phyloP scores from a whole-genome alignment of 345 rosid species.

The Geranium rotundifolium region DNA sequence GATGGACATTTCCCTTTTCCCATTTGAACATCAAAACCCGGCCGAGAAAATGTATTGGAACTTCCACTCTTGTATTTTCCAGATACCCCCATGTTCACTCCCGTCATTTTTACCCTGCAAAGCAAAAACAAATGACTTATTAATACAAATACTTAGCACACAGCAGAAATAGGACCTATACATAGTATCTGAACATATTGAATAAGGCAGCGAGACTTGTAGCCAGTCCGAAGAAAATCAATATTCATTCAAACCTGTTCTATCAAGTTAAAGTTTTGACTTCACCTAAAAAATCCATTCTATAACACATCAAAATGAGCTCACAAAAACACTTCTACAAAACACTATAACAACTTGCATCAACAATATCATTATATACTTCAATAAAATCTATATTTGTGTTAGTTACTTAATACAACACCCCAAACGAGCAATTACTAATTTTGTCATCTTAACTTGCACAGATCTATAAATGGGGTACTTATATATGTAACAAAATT shows the following conservation, averaged over 20 bases:
- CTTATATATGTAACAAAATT: slow-evolving; percentile 3
- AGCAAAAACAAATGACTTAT: slow-evolving; percentile 5
- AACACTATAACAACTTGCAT: background rate
- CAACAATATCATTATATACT: background rate
- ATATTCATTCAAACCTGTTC: background rate
- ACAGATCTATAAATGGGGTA: background rate
- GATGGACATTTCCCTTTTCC: slow-evolving; percentile 42
- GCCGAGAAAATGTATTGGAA: slow-evolving; percentile 64
- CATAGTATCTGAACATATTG: no score
- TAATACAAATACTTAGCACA: no score
- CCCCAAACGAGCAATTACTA: no score
- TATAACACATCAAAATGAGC: background rate
- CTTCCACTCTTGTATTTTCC: slow-evolving; percentile 60
- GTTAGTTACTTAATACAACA: no score
- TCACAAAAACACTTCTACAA: background rate
- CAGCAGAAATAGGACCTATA: no score
- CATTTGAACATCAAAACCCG: slow-evolving; percentile 24
- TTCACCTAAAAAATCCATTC: background rate
- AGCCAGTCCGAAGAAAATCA: no score
- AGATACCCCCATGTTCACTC: slow-evolving; percentile 39
- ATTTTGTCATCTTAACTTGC: background rate
- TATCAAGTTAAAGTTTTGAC: background rate
- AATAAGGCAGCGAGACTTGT: no score
- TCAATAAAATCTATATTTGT: no score
- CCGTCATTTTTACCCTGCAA: no score